A percentile compares a stretch with the other conserved stretches of the same genome.
These are phyloP conservation scores for Pseudopyricularia cyperi DNA, from an alignment of 2,329 filamentous ascomycete genomes.

Conservation along the genomic window DNA sequence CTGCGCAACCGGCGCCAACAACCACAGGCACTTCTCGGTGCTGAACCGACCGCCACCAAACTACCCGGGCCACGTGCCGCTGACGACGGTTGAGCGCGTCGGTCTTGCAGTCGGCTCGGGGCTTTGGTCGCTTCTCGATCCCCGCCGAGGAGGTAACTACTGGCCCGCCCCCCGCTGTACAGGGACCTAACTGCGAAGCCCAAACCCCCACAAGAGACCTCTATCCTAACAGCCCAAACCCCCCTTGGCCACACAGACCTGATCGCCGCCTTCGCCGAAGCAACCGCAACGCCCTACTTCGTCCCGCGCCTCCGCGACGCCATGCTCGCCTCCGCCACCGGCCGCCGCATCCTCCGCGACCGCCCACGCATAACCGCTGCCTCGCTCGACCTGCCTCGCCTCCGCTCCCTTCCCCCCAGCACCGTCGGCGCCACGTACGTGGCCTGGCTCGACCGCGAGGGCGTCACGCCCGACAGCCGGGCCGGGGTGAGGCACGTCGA, in stretches of 20 bases:
- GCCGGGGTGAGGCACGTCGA: conserved; percentile 78
- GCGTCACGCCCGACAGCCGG: conserved; percentile 84
- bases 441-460: conserved; percentile 85
- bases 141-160: conserved; percentile 57
- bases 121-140: conserved; percentile 54
- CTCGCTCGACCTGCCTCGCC: conserved; percentile 48
- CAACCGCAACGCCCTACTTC: conserved; percentile 90
- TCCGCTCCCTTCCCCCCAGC: conserved; percentile 59
- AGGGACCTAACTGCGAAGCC: too few relatives aligned
- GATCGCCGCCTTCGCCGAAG: conserved; percentile 87
- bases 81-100: conserved; percentile 64
- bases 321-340: conserved; percentile 76
- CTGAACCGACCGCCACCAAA: conserved; percentile 75
- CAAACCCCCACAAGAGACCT: not conserved
- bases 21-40: conserved; percentile 51
- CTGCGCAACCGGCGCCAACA: conserved; percentile 1
- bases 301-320: conserved; percentile 81
- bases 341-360: conserved; percentile 80
- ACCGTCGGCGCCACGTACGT: conserved; percentile 75
- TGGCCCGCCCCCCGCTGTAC: not conserved
- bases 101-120: conserved; percentile 56
- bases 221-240: not conserved
- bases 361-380: conserved; percentile 79
- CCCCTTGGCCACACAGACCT: conserved; percentile 46
- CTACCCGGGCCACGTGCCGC: conserved; percentile 84